These are phyloP conservation scores for Ustilago cynodontis DNA, from an alignment of 1,284 basidiomycete genomes.

Conservation along the genomic window DNA sequence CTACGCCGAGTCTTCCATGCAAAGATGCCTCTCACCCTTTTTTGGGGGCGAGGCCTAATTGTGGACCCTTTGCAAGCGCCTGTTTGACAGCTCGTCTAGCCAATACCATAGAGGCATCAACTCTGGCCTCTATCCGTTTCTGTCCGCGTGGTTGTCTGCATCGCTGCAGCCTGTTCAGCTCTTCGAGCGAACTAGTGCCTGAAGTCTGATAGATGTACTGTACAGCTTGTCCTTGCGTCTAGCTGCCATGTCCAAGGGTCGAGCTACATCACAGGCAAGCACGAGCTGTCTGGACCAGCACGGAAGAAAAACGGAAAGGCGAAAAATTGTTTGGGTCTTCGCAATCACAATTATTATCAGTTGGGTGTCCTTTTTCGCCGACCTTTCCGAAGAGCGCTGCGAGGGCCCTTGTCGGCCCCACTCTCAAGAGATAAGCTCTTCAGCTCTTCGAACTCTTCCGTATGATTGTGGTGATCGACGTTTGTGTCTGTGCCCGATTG, in stretches of 20 bases:
- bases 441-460: too few species aligned
- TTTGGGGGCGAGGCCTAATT: neutral
- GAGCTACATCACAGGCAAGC: too few species aligned
- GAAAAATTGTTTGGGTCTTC: neutral
- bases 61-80: neutral
- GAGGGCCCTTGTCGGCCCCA: too few species aligned
- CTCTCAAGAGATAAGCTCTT: neutral
- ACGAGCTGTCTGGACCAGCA: too few species aligned
- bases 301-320: too few species aligned
- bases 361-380: conserved; percentile 1
- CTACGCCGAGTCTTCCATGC: neutral
- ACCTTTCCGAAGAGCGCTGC: neutral
- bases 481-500: too few species aligned
- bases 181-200: too few species aligned
- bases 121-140: neutral
- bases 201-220: too few species aligned
- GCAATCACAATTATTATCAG: neutral
- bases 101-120: neutral
- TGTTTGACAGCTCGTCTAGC: neutral
- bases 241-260: too few species aligned
- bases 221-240: too few species aligned
- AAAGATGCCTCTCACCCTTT: neutral
- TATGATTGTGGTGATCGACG: too few species aligned
- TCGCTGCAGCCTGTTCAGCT: neutral
- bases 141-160: neutral